Conservation (phyloP, 371 early-diverging fungal species). For the Mucor plumbeus region DNA sequence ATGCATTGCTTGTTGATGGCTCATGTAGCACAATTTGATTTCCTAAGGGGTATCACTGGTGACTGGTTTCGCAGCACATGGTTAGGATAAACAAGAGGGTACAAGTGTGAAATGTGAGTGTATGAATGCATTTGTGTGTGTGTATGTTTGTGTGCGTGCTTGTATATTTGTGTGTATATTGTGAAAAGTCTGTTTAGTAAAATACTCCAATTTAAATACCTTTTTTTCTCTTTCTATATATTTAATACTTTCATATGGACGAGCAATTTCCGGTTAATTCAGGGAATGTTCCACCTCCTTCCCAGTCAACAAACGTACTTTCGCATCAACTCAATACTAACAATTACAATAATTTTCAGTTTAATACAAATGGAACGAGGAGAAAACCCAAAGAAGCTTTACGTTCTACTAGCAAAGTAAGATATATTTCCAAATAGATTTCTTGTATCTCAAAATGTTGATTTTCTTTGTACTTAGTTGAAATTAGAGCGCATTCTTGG, state of each 20-base stretch:
- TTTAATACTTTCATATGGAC: conserved; percentile 31
- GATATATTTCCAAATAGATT: background rate
- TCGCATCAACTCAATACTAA: conserved; percentile 29
- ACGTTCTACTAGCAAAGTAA: conserved; percentile 15
- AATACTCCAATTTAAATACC: background rate
- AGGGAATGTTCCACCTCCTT: conserved; percentile 51
- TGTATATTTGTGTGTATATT: background rate
- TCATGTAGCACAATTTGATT: conserved; percentile 4
- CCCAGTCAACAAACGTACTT: conserved; percentile 35
- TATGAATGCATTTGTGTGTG: background rate
- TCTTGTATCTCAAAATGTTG: background rate
- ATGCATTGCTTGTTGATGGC: conserved; percentile 1
- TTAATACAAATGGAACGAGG: conserved; percentile 22
- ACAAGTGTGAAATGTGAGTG: conserved; percentile 4
- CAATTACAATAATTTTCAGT: conserved; percentile 2
- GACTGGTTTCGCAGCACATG: conserved; percentile 15
- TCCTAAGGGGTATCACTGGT: conserved; percentile 10
- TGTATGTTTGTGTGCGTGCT: background rate
- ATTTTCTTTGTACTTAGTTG: conserved; percentile 41
- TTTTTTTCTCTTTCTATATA: conserved; percentile 5
- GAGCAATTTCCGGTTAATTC: conserved; percentile 53
- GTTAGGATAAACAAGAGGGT: background rate
- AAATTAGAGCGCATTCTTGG: conserved; percentile 70
- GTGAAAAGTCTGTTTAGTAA: background rate
- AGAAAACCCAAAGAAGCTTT: conserved; percentile 20